These are phyloP conservation scores for Aureobasidium lini DNA, from an alignment of 2,329 filamentous ascomycete species.

Conservation along the genomic window DNA sequence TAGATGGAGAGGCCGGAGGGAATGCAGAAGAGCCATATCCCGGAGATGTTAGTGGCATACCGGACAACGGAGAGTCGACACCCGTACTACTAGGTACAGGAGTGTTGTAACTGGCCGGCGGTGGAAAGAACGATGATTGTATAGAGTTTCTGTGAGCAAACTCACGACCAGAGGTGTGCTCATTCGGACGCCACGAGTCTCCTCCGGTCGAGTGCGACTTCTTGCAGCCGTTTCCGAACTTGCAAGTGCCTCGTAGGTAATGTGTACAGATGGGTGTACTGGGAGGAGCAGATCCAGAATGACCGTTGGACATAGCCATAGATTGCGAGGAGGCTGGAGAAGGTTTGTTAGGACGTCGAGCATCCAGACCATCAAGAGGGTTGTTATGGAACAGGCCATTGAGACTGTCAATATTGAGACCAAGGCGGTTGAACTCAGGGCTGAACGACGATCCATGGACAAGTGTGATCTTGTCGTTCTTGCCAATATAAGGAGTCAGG, in stretches of 20 bases:
- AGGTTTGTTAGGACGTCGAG: neutral
- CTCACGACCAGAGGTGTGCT: neutral
- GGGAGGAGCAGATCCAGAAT: neutral
- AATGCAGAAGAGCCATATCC: neutral
- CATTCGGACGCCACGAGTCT: neutral
- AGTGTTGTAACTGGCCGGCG: neutral
- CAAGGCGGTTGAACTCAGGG: slow-evolving; percentile 46
- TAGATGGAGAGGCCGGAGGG: neutral
- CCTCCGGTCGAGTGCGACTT: slow-evolving; percentile 18
- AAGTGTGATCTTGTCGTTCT: slow-evolving; percentile 46
- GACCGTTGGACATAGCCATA: neutral
- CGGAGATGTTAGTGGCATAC: neutral
- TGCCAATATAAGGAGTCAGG: slow-evolving; percentile 45
- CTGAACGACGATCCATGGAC: slow-evolving; percentile 46
- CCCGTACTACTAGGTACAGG: neutral
- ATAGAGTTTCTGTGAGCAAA: neutral
- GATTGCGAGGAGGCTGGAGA: neutral
- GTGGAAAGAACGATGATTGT: neutral
- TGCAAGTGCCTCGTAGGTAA: slow-evolving; percentile 21
- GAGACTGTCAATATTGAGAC: slow-evolving; percentile 45
- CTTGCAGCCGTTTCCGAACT: slow-evolving; percentile 24
- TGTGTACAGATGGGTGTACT: neutral
- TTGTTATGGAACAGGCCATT: slow-evolving; percentile 45
- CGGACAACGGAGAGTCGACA: neutral
- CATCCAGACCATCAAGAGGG: slow-evolving; percentile 23